These are phyloP conservation scores for Seiridium cupressi DNA, from an alignment of 2,329 filamentous ascomycete species.

Conservation along the genomic window DNA sequence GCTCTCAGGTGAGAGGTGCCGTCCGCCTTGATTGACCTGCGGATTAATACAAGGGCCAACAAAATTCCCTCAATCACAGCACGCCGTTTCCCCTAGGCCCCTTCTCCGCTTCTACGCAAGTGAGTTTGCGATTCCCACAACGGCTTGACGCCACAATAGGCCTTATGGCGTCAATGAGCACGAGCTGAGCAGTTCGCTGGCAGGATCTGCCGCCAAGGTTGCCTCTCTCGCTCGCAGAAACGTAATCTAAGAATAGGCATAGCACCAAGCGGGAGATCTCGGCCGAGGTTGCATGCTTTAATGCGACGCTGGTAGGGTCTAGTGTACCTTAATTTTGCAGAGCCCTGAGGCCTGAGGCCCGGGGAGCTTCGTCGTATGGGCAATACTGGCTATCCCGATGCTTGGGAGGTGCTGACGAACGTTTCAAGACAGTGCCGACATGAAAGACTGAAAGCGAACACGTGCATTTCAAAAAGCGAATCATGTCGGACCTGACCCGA, in stretches of 20 bases:
- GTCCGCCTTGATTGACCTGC: neutral
- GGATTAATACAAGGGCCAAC: neutral
- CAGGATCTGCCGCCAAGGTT: neutral
- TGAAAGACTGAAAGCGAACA: neutral
- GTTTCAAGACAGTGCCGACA: neutral
- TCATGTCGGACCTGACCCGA: neutral
- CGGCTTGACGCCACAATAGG: neutral
- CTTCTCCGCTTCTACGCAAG: neutral
- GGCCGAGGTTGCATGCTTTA: conserved; percentile 4
- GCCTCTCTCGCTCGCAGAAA: neutral
- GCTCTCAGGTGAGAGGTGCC: neutral
- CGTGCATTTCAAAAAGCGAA: neutral
- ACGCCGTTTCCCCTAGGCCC: neutral
- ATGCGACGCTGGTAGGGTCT: conserved; percentile 6
- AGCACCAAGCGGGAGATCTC: conserved; percentile 1
- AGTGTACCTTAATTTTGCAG: conserved; percentile 7
- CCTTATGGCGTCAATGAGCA: no score
- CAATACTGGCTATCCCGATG: neutral
- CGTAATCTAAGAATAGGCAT: conserved; percentile 5
- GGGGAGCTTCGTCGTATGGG: neutral
- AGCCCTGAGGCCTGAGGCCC: neutral
- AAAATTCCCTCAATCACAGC: conserved; percentile 5
- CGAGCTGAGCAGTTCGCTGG: neutral
- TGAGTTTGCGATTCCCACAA: neutral
- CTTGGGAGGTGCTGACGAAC: neutral